Evolutionary conservation across 805 yeast species (phyloP).

Genomic region (Yarrowia alimentaria): DNA sequence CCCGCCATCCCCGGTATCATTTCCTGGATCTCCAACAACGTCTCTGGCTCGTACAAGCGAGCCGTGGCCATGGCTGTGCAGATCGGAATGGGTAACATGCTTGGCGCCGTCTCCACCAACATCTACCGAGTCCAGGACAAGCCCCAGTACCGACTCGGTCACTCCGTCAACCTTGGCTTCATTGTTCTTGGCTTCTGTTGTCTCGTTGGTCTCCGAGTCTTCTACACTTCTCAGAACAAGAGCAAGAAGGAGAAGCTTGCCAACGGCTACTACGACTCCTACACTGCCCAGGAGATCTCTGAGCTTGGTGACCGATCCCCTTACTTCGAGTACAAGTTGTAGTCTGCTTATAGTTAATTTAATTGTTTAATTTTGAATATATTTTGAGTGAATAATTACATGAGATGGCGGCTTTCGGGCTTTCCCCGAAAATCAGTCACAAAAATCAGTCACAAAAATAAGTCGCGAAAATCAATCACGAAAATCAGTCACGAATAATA

Average conservation of each 20-base stretch:
- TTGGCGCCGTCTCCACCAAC: conserved; percentile 58
- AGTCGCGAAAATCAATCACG: too few relatives aligned
- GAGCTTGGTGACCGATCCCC: conserved; percentile 23
- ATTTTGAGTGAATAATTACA: conserved; percentile 36
- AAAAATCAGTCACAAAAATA: too few relatives aligned
- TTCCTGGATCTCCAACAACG: conserved; percentile 58
- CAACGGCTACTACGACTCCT: conserved; percentile 12
- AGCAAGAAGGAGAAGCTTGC: conserved; percentile 19
- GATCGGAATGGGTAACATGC: conserved; percentile 64
- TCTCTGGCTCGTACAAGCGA: conserved; percentile 57
- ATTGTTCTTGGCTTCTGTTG: conserved; percentile 39
- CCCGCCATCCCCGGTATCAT: conserved; percentile 58
- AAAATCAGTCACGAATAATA: too few relatives aligned
- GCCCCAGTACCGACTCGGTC: conserved; percentile 54
- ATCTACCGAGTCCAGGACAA: conserved; percentile 53
- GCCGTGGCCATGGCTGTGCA: conserved; percentile 54
- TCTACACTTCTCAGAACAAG: conserved; percentile 18
- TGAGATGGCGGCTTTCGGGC: too few relatives aligned
- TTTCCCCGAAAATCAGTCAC: too few relatives aligned
- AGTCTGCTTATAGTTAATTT: background rate
- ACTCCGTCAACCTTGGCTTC: conserved; percentile 49
- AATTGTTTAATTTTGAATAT: background rate
- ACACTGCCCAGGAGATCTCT: conserved; percentile 13
- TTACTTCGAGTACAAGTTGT: conserved; percentile 24
- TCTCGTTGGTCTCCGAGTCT: conserved; percentile 17